These are phyloP conservation scores for Phytophthora chlamydospora DNA, from an alignment of 352 stramenopile genomes.

Conservation along the genomic window DNA sequence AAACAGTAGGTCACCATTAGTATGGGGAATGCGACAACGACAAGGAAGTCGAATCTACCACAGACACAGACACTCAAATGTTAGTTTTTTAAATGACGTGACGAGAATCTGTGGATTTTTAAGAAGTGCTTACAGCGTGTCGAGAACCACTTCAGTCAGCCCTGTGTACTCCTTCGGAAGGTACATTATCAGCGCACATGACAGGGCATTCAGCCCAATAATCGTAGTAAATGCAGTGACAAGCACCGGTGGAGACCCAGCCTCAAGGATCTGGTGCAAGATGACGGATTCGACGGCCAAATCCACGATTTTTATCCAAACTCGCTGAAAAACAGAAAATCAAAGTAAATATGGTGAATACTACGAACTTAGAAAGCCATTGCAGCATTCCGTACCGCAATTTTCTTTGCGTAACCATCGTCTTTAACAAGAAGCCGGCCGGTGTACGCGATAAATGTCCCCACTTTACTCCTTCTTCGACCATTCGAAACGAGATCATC, in stretches of 20 bases:
- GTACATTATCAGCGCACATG: neutral
- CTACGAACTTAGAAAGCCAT: too few relatives aligned
- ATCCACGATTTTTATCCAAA: neutral
- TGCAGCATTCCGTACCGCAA: constrained; percentile 1
- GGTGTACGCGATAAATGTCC: neutral
- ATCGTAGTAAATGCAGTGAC: neutral
- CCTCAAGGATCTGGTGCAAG: neutral
- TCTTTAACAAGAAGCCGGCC: neutral
- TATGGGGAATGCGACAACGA: constrained; percentile 16
- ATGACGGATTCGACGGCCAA: neutral
- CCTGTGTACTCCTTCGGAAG: neutral
- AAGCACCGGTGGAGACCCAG: neutral
- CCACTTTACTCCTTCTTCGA: neutral
- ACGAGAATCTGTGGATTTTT: too few relatives aligned
- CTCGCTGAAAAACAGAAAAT: neutral
- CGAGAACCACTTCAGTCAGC: neutral
- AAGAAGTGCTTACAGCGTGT: neutral
- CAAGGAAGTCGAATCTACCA: neutral
- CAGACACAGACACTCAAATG: neutral
- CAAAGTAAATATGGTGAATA: too few relatives aligned
- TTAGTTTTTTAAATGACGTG: neutral
- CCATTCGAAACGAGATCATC: neutral
- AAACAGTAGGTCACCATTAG: constrained; percentile 14
- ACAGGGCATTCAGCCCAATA: neutral
- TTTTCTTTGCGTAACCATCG: neutral